Evolutionary conservation across 2,329 filamentous ascomycete species (phyloP), one percentile per base, ranked within the genome.

Genomic region (Xylaria digitata): DNA sequence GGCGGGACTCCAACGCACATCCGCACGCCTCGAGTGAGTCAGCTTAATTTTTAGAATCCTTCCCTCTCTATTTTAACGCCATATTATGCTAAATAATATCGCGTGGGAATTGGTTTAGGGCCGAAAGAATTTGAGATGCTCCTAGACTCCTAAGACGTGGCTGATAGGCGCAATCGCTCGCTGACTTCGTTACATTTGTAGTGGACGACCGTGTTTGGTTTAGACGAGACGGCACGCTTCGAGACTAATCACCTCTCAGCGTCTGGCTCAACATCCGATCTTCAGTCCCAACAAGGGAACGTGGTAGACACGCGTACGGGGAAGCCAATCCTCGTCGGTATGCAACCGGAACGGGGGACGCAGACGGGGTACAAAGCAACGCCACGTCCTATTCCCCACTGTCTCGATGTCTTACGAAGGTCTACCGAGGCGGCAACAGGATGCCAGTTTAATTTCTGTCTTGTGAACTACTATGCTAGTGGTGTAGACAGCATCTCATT

Each of bases 391-490:
- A 86, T 94, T 1, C 92, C 92, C 0, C 79, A 85, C 61, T 93
- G 91, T 72, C 84, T 95, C 0, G 86, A 92, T 45, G 78, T 83
- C 6, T 83, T 95, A 7, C 86, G 89, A 9, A 80, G 78, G 40
- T 83, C 87, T 9, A 88, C 90, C 1, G 90, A 95, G 77, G 82
- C 84, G 4, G 86, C 87, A 0, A 92, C 90, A 0, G 85, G 84
- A n/a, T 86, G 87, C 73, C 84, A 75, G 0, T 95, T 91, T 79
- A 95, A 95, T 75, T 93, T 94, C 76, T 92, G 89, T 66, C 84
- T 95, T 1, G 90, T 95, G 4, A 95, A 95, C 75, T 95, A 95
- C 80, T 95, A 95, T 75, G 89, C 90, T n/a, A 87, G 86, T 3
- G 92, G 92, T 0, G 82, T 87, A 6, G 92, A 95, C 76, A 92